Evolutionary conservation across 768 basidiomycete genomes (phyloP).

Genomic region (Tricholoma bakamatsutake): DNA sequence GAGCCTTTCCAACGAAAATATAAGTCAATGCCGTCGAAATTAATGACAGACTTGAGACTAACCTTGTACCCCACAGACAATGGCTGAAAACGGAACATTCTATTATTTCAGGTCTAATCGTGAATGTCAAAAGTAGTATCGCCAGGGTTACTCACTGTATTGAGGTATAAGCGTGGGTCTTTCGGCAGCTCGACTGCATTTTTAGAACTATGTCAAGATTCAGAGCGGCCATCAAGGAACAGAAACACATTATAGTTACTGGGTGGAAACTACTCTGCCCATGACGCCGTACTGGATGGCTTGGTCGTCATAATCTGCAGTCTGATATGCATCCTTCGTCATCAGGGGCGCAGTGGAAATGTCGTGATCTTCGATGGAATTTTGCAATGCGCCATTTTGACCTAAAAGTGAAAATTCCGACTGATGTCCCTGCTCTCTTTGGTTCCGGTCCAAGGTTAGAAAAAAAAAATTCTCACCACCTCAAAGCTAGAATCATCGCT

Average conservation of each 20-base stretch:
- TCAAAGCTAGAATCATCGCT: not conserved
- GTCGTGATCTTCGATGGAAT: constrained; percentile 25
- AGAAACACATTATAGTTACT: constrained; percentile 29
- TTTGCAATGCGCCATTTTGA: not conserved
- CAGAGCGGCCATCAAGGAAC: not conserved
- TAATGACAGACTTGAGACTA: not conserved
- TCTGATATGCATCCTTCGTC: constrained; percentile 42
- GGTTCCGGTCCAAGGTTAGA: not conserved
- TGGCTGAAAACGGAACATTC: constrained; percentile 70
- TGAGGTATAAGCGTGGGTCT: constrained; percentile 58
- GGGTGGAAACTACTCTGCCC: constrained; percentile 39
- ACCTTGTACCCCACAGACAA: constrained; percentile 73
- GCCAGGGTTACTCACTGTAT: constrained; percentile 42
- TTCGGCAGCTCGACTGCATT: constrained; percentile 24
- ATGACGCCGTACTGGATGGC: constrained; percentile 58
- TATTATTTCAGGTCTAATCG: constrained; percentile 17
- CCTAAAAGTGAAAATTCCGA: constrained; percentile 13
- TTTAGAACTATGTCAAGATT: constrained; percentile 25
- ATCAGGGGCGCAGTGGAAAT: constrained; percentile 44
- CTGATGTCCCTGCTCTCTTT: not conserved
- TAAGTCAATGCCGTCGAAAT: not conserved
- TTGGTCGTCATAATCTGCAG: constrained; percentile 24
- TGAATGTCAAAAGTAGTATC: not conserved
- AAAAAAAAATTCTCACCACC: not conserved
- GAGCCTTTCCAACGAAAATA: constrained; percentile 35